Evolutionary conservation across 352 stramenopile species (phyloP).

Genomic region (Globisporangium cylindrosporum): DNA sequence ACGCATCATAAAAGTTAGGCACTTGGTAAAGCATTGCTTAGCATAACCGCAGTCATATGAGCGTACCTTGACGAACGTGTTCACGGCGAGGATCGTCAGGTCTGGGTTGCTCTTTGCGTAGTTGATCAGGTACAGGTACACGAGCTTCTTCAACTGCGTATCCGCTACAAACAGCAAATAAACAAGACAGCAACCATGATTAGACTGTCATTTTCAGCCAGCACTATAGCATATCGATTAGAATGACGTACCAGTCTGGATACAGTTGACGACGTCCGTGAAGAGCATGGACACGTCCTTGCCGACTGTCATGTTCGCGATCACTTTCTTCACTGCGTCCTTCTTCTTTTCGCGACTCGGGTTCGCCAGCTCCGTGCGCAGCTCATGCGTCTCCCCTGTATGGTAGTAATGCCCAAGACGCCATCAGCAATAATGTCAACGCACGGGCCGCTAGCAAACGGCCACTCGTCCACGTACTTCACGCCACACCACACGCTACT

Average conservation of each 20-base stretch:
- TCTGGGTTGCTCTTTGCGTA: conserved; percentile 99
- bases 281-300: conserved; percentile 99
- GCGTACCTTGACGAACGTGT: conserved; percentile 95
- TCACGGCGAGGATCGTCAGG: conserved; percentile 98
- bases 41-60: neutral
- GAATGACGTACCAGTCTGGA: conserved; percentile 89
- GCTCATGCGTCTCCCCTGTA: conserved; percentile 94
- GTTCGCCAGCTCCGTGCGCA: conserved; percentile 96
- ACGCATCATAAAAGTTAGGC: neutral
- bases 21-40: neutral
- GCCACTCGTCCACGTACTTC: neutral
- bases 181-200: neutral
- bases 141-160: conserved; percentile 99
- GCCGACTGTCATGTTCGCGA: conserved; percentile 99
- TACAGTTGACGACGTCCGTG: conserved; percentile 99
- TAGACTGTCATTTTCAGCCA: neutral
- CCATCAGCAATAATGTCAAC: neutral
- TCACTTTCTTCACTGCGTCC: conserved; percentile 99
- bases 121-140: conserved; percentile 99
- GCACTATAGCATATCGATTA: neutral
- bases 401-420: neutral
- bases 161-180: conserved; percentile 59
- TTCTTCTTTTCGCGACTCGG: conserved; percentile 97
- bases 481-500: neutral
- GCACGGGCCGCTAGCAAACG: neutral